These are phyloP conservation scores for Hepatocystis sp. DNA, from an alignment of 169 alveolate species.

Conservation along the genomic window DNA sequence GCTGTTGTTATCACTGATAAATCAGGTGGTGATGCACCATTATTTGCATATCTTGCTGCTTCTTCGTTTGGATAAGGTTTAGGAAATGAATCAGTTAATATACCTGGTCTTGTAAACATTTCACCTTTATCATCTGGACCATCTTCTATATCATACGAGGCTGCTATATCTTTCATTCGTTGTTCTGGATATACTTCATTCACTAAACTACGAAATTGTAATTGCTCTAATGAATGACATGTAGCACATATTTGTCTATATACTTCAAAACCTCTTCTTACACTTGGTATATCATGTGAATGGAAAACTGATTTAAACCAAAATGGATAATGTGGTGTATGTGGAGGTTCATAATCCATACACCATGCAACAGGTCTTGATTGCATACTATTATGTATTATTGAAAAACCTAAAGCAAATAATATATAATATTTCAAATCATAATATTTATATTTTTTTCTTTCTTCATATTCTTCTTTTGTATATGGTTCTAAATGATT, in stretches of 20 bases:
- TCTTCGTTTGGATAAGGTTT: slow-evolving; percentile 91
- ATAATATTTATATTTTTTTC: slow-evolving; percentile 84
- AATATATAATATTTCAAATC: slow-evolving; percentile 85
- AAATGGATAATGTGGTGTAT: slow-evolving; percentile 90
- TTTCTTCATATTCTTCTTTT: slow-evolving; percentile 86
- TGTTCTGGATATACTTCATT: slow-evolving; percentile 90
- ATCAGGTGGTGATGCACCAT: slow-evolving; percentile 97
- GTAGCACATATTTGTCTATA: slow-evolving; percentile 92
- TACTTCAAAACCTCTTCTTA: slow-evolving; percentile 90
- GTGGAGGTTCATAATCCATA: slow-evolving; percentile 89
- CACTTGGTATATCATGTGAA: slow-evolving; percentile 90
- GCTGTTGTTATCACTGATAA: slow-evolving; percentile 94
- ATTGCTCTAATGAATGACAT: slow-evolving; percentile 90
- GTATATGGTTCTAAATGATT: slow-evolving; percentile 89
- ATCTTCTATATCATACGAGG: slow-evolving; percentile 89
- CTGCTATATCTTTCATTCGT: slow-evolving; percentile 90
- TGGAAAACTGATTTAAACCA: slow-evolving; percentile 91
- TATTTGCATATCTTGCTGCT: slow-evolving; percentile 96
- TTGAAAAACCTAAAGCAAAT: slow-evolving; percentile 89
- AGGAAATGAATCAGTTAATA: slow-evolving; percentile 89
- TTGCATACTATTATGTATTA: slow-evolving; percentile 87
- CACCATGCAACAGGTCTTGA: slow-evolving; percentile 92
- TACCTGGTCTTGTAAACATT: slow-evolving; percentile 91
- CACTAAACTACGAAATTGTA: slow-evolving; percentile 89
- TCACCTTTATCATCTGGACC: slow-evolving; percentile 92